phyloP scores from a whole-genome alignment of 2,329 filamentous ascomycete species.

The Exophiala phaeomuriformis region DNA sequence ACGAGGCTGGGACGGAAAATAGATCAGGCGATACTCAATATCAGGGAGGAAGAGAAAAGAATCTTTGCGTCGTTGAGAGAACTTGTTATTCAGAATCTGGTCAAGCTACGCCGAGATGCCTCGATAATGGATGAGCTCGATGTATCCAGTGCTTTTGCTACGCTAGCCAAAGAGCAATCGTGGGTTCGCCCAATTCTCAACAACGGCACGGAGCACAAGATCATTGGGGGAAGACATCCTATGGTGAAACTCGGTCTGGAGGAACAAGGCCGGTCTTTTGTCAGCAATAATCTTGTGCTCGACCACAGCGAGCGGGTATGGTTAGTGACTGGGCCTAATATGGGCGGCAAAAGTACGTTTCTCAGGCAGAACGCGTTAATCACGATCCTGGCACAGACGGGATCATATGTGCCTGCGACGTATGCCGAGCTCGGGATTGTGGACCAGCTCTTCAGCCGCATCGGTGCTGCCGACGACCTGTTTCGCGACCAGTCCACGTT shows the following conservation, averaged over 20 bases:
- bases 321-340: slow-evolving; percentile 79
- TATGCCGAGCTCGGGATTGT: slow-evolving; percentile 82
- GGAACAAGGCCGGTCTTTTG: slow-evolving; percentile 72
- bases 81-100: slow-evolving; percentile 69
- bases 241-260: slow-evolving; percentile 80
- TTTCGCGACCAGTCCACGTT: slow-evolving; percentile 94
- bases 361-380: slow-evolving; percentile 92
- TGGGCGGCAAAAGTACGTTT: slow-evolving; percentile 96
- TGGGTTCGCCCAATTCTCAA: slow-evolving; percentile 69
- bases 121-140: slow-evolving; percentile 90
- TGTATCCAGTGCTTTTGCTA: slow-evolving; percentile 77
- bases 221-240: slow-evolving; percentile 81
- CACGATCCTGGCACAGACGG: slow-evolving; percentile 84
- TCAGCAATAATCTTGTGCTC: slow-evolving; percentile 77
- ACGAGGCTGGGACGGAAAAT: slow-evolving; percentile 69
- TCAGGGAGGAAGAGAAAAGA: slow-evolving; percentile 74
- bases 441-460: slow-evolving; percentile 91
- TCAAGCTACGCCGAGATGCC: slow-evolving; percentile 82
- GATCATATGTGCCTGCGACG: slow-evolving; percentile 83
- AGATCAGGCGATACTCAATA: slow-evolving; percentile 68
- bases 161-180: slow-evolving; percentile 64
- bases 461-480: slow-evolving; percentile 91
- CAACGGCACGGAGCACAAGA: slow-evolving; percentile 57
- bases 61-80: slow-evolving; percentile 70
- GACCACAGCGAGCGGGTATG: slow-evolving; percentile 65